Conservation (phyloP, 176 grass and related monocot species). For the Raddia distichophylla region DNA sequence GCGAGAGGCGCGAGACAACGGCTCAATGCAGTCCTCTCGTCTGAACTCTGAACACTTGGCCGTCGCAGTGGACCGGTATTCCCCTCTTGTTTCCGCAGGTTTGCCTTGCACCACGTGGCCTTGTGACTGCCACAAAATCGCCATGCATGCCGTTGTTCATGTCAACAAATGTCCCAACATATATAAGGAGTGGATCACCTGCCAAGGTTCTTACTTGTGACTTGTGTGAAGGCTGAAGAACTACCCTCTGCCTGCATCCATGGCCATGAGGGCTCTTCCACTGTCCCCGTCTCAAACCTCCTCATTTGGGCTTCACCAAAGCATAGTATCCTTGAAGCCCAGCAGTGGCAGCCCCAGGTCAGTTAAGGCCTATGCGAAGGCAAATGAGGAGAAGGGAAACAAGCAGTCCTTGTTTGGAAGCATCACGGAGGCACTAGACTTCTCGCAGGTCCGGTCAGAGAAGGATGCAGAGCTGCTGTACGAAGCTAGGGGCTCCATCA, state of each 20-base stretch:
- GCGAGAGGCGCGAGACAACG: neutral
- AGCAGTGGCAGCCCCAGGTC: constrained; percentile 21
- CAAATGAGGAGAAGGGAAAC: constrained; percentile 40
- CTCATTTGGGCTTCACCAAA: constrained; percentile 41
- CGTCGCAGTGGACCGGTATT: constrained; percentile 30
- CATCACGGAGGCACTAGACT: constrained; percentile 90
- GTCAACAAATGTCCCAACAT: neutral
- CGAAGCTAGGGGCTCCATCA: constrained; percentile 74
- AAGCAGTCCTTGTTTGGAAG: constrained; percentile 85
- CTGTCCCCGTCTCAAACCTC: constrained; percentile 57
- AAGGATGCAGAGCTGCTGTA: constrained; percentile 88
- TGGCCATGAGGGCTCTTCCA: constrained; percentile 69
- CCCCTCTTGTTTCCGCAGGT: constrained; percentile 52
- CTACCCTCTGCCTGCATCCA: neutral
- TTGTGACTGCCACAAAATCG: constrained; percentile 45
- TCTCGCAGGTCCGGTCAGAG: constrained; percentile 84
- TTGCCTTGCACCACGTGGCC: constrained; percentile 68
- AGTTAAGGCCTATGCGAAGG: constrained; percentile 53
- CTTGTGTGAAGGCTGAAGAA: constrained; percentile 13
- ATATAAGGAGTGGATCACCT: constrained; percentile 18
- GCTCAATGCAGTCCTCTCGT: constrained; percentile 14
- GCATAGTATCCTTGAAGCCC: constrained; percentile 25
- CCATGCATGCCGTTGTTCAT: neutral
- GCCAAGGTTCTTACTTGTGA: neutral
- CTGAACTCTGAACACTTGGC: constrained; percentile 38